Conservation (phyloP, 441 rosid species). For the Biscutella laevigata region DNA sequence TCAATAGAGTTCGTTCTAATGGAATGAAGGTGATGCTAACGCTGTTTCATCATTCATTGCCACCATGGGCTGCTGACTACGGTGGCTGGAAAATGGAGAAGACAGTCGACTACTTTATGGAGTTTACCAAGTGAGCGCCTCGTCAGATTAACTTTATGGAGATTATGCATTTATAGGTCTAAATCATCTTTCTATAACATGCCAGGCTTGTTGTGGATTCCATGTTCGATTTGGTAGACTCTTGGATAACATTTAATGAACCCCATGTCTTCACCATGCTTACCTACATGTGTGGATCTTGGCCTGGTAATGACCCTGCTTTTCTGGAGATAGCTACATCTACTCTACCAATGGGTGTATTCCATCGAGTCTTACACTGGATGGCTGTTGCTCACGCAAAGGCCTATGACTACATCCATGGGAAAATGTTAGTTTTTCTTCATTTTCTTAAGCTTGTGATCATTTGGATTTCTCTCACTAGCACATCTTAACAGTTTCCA, state of each 20-base stretch:
- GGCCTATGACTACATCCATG: conserved; percentile 82
- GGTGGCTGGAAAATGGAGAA: conserved; percentile 98
- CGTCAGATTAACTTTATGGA: background rate
- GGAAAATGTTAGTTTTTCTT: conserved; percentile 34
- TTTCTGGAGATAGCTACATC: conserved; percentile 84
- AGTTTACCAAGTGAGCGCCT: conserved; percentile 63
- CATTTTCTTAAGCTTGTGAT: background rate
- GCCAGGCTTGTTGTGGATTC: conserved; percentile 82
- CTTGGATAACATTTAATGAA: conserved; percentile 89
- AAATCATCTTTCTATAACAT: conserved; percentile 12
- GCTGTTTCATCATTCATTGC: conserved; percentile 89
- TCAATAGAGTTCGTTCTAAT: conserved; percentile 55
- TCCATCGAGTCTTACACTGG: conserved; percentile 76
- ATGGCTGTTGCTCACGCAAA: conserved; percentile 75
- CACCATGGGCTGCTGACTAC: conserved; percentile 94
- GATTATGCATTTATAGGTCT: conserved; percentile 15
- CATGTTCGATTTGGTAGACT: conserved; percentile 69
- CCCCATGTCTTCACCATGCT: conserved; percentile 89
- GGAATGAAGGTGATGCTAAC: conserved; percentile 99
- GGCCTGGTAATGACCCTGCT: conserved; percentile 97
- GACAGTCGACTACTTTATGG: conserved; percentile 82
- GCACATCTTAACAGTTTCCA: background rate
- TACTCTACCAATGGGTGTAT: conserved; percentile 85
- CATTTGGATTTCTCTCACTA: background rate
- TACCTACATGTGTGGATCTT: conserved; percentile 88